These are phyloP conservation scores for Primulina huaijiensis DNA, from an alignment of 257 asterid genomes.

Conservation along the genomic window DNA sequence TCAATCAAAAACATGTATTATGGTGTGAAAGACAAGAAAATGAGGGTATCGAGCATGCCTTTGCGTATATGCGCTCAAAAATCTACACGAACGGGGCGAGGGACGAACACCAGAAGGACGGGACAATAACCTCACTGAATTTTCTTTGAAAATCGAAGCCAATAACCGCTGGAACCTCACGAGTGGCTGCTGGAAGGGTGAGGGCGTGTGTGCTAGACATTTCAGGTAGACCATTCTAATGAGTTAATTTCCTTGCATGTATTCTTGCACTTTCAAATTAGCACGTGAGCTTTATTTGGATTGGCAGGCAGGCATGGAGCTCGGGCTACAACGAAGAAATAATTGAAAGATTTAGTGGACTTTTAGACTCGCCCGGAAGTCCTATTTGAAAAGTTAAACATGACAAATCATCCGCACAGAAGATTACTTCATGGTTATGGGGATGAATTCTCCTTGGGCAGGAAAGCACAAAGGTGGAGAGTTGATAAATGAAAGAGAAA, in stretches of 20 bases:
- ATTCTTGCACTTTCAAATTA: slow-evolving; percentile 1
- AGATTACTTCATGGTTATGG: slow-evolving; percentile 71
- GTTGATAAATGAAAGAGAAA: slow-evolving; percentile 79
- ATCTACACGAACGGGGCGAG: no score
- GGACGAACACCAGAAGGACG: no score
- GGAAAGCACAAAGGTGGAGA: slow-evolving; percentile 89
- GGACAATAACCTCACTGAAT: no score
- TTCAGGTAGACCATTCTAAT: no score
- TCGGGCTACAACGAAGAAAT: slow-evolving; percentile 95
- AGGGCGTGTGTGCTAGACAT: no score
- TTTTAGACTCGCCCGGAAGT: slow-evolving; percentile 55
- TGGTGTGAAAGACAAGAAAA: no score
- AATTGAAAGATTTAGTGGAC: slow-evolving; percentile 61
- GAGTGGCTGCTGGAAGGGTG: no score
- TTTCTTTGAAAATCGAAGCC: no score
- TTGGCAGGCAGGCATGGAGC: slow-evolving; percentile 90
- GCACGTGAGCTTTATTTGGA: slow-evolving; percentile 24
- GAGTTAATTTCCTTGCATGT: neutral
- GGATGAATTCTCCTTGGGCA: slow-evolving; percentile 88
- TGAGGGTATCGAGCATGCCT: no score
- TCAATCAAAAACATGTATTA: no score
- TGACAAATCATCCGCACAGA: slow-evolving; percentile 40
- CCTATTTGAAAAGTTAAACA: slow-evolving; percentile 53
- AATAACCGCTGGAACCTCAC: no score
- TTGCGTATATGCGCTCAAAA: no score